phyloP scores from a whole-genome alignment of 2,329 filamentous ascomycete species.

The Curvularia eragrostidis region DNA sequence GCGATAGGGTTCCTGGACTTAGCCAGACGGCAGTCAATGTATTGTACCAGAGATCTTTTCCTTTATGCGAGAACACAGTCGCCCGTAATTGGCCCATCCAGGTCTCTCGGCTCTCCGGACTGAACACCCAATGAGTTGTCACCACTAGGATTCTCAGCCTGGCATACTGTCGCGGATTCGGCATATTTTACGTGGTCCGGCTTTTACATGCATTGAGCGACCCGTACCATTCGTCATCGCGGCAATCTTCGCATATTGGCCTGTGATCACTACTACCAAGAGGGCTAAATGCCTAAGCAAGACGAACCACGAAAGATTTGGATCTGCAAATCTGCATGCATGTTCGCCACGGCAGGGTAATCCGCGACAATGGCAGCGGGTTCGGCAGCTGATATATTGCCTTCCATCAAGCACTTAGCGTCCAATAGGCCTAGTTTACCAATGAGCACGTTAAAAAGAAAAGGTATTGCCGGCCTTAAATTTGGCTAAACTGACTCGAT shows the following conservation, averaged over 20 bases:
- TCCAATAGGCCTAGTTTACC: neutral
- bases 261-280: neutral
- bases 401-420: neutral
- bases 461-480: neutral
- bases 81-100: neutral
- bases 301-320: neutral
- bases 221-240: slow-evolving; percentile 4
- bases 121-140: neutral
- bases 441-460: neutral
- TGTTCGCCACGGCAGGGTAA: neutral
- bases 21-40: neutral
- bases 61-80: too few species aligned
- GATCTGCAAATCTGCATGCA: neutral
- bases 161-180: neutral
- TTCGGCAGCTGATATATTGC: neutral
- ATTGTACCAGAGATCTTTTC: neutral
- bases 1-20: neutral
- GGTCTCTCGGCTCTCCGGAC: neutral
- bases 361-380: neutral
- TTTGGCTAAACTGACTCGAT: neutral
- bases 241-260: neutral
- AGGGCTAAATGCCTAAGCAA: neutral
- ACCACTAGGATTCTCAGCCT: neutral
- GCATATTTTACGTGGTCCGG: neutral
- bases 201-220: neutral